Conservation (phyloP, 2,329 filamentous ascomycete species). For the Pseudogymnoascus destructans region DNA sequence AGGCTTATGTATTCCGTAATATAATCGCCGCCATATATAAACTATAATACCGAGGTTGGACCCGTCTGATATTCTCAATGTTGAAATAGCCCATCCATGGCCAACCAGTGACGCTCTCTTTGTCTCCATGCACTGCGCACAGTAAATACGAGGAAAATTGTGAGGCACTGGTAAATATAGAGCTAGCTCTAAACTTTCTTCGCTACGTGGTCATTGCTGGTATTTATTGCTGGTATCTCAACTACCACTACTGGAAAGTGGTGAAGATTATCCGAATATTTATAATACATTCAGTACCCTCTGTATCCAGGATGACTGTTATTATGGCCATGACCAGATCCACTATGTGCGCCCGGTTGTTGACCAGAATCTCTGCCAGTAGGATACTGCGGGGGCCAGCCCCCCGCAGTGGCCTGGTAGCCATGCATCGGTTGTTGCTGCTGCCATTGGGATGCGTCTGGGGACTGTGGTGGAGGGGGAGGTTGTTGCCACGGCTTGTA, state of each 20-base stretch:
- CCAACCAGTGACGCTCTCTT: not conserved
- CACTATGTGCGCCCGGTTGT: not conserved
- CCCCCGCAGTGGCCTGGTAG: not conserved
- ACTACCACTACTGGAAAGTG: not conserved
- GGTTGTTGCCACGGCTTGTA: not conserved
- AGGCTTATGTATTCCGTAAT: not conserved
- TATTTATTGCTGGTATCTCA: not conserved
- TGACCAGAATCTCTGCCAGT: not conserved
- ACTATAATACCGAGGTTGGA: not conserved
- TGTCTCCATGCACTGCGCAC: not conserved
- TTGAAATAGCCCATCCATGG: not conserved
- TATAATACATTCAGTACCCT: not conserved
- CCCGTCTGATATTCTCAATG: not conserved
- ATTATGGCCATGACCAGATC: not conserved
- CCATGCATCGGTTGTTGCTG: not conserved
- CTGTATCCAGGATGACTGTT: not conserved
- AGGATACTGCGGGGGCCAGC: slow-evolving; percentile 1
- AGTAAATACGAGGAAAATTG: not conserved
- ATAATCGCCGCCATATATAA: not conserved
- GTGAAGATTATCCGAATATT: not conserved
- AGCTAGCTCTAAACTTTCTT: not conserved
- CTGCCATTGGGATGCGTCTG: not conserved
- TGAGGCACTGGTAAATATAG: not conserved
- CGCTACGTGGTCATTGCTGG: not conserved
- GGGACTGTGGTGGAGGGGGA: not conserved